Evolutionary conservation across 768 basidiomycete genomes (phyloP), one percentile per base, ranked within the genome.

Genomic region (Dacryopinax primogenitus): DNA sequence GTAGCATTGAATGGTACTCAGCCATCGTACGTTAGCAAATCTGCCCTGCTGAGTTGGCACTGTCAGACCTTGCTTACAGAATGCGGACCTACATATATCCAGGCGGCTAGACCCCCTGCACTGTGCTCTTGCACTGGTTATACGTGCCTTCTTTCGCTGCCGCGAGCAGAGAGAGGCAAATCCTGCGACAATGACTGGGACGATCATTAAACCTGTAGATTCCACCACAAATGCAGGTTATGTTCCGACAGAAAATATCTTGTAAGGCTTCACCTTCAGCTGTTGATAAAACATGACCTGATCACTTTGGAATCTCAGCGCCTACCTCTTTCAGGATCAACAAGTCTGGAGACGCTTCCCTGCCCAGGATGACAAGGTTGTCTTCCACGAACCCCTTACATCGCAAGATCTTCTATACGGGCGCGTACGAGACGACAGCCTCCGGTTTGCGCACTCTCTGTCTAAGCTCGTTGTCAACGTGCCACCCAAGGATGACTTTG

Each of bases 401-500:
- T 58, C 51, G 13, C 51, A 58, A 30, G 51, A 58, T 21, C 51
- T 58, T 3, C 26, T 6, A 28, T 18, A 28, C 23, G 51, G 51
- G 18, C 51, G 18, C 3, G 26, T 58, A 6, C 51, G 51, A 15
- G 51, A 58, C 30, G 51, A 58, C 51, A 58, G 51, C 51, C 30
- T 58, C 15, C 51, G 51, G 26, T 58, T 58, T 18, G 51, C 51
- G 13, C 26, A 58, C 26, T 58, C 51, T 11, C 23, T 58, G 26
- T 58, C 51, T 11, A 11, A 30, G 51, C 51, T 58, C 18, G 26
- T 58, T 13, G 51, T 4, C 12, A 4, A 21, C 21, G 51, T 58
- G 51, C 51, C 51, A 13, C 4, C 51, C 9, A 58, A 58, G 32
- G 51, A 58, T 32, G 51, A 58, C 51, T 58, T 58, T 18, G 51